Percentiles rank a stretch among this genome's conserved stretches.
Conservation (phyloP, 139 green algal species). For the Chlorella sorokiniana region DNA sequence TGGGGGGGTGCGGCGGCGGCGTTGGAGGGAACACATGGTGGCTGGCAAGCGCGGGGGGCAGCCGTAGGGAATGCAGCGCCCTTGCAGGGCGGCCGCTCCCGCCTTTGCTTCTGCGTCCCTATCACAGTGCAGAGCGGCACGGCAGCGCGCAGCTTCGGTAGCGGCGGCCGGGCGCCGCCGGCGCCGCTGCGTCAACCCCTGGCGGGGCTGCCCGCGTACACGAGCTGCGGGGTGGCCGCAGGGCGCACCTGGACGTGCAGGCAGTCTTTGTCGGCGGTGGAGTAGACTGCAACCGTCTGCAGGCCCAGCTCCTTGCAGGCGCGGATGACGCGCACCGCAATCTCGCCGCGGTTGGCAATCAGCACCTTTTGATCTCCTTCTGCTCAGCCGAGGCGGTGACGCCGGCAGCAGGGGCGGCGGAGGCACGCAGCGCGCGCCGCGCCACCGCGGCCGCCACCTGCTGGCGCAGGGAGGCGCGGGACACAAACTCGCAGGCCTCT, state of each 20-base stretch:
- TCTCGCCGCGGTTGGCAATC: conserved; percentile 93
- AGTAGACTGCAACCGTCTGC: conserved; percentile 91
- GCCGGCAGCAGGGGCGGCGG: background rate
- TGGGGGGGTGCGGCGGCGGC: too few relatives aligned
- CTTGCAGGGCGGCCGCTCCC: too few relatives aligned
- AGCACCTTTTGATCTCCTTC: conserved; percentile 73
- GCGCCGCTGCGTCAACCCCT: too few relatives aligned
- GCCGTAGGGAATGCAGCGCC: too few relatives aligned
- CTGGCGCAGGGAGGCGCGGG: conserved; percentile 1
- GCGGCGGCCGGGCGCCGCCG: too few relatives aligned
- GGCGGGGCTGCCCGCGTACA: too few relatives aligned
- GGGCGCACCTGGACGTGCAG: conserved; percentile 82
- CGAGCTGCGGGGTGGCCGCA: too few relatives aligned
- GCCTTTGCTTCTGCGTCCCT: too few relatives aligned
- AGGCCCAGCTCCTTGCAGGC: conserved; percentile 93
- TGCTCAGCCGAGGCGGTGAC: background rate
- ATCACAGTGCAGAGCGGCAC: background rate
- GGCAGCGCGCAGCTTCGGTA: background rate
- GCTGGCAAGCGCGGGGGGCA: too few relatives aligned
- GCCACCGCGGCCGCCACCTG: background rate
- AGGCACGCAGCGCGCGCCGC: background rate
- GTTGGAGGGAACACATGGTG: background rate
- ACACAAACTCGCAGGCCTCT: background rate
- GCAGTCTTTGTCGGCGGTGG: conserved; percentile 82
- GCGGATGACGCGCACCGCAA: conserved; percentile 92